Base-by-base conservation (phyloP, 106 monocot genomes). In the Triglochin maritima region DNA sequence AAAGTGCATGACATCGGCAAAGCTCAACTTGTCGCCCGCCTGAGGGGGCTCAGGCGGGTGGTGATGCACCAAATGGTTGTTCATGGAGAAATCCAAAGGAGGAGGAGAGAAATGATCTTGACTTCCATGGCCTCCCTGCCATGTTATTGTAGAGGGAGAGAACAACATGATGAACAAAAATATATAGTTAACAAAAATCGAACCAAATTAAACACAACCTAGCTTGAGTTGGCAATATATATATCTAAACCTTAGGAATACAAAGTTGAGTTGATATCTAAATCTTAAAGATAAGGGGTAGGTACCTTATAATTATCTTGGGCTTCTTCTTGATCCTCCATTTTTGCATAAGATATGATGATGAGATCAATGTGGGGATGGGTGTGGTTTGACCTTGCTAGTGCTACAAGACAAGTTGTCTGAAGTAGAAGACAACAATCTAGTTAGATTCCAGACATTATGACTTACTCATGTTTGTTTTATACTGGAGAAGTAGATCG, bases 1-100 rank as follows among this genome's bases (percentile, higher is more conserved):
- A 65, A 94, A 89, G 47, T 89, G 89, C 82, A 94, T 84, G 44
- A 93, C 88, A 43, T 93, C 88, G 0, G 86, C 79, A 63, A 89
- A 89, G 81, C 79, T 86, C 11, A 83, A 68, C 65, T 69, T 72
- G 82, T 85, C 82, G 15, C 79, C 56, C 0, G 59, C 14, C 65
- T 51, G 68, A 7, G 78, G 66, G 3, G 63, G 13, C 46, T 49
- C 54, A 6, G 4, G 71, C 62, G 50, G 60, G 70, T 13, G 71
- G 67, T 11, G 67, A 59, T 3, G 49, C 47, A 3, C 7, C 60
- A 6, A 2, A 46, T 41, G 8, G 46, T 6, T 56, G 13, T 44
- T 15, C 58, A 14, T 63, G 51, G 17, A 66, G 13, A 4, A 54
- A 49, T 48, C 67, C 62, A n/a, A 60, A 15, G 4, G 53, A 48